Evolutionary conservation across 345 rosid species (phyloP), one percentile per base, ranked within the genome.

Genomic region (Arabidopsis arenosa): DNA sequence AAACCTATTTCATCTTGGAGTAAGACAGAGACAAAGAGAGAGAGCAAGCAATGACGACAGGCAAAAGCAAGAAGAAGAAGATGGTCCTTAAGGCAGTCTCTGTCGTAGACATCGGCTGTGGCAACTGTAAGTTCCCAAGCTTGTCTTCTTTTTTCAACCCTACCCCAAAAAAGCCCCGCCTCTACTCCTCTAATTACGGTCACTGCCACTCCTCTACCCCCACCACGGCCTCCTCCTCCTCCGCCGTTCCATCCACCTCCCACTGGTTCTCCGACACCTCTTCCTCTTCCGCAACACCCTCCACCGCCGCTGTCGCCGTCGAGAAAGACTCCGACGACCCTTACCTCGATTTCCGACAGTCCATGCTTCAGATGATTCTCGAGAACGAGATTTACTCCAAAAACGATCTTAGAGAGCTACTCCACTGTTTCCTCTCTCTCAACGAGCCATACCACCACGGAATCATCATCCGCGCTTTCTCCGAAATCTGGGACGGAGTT

Each of bases 271-370:
- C 82, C 11, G 78, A 73, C 59, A 67, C 79, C 9, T 74, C 82
- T 39, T 79, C 82, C 55, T 65, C 75, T 73, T 63, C 75, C 2
- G 73, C 41, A 44, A 41, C 56, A 13, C 74, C 78, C 23, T 52
- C 82, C 37, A 63, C 83, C 57, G 1, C 86, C 44, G 89, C 95
- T 28, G 82, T 92, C 33, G 97, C 97, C 5, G 91, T 95, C n/a
- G 97, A 87, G 85, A 95, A 95, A 70, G 97, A 95, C 28, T 95
- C 97, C 14, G 90, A 88, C 13, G 99, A 95, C 78, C 99, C 99
- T 15, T 92, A 89, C 66, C 59, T 89, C 49, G 99, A 95, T 68
- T 95, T 95, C 83, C 74, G 95, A 36, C 89, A 88, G 32, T 95
- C 99, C 2, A 95, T 95, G 97, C 85, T 95, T 69, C 97, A 95